Evolutionary conservation across 2,329 filamentous ascomycete genomes (phyloP), one percentile per base, ranked within the genome.

Genomic region (Exophiala calicioides): DNA sequence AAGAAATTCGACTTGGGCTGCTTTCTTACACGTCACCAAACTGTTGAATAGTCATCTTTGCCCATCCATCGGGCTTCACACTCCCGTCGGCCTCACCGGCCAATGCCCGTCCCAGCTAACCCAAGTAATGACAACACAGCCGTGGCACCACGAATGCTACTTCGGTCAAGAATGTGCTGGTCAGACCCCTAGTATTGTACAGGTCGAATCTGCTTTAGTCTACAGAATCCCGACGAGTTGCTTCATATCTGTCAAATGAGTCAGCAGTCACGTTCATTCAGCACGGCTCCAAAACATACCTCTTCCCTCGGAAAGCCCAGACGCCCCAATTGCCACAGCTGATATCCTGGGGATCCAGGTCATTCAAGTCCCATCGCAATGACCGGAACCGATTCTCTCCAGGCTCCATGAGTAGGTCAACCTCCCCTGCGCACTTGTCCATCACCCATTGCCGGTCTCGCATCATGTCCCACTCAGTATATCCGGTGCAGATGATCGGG

Each of bases 231-330:
- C 47, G 45, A 24, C 47, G 44, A 10, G 54, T 59, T 12, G 58
- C 58, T 52, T 60, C 58, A 31, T 60, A 60, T 44, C 58, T 60
- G 46, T 47, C 20, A 36, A 31, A 33, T 10, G 13, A 13, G 44
- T 56, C 42, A 55, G 49, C 30, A 50, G 44, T 27, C 24, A 42
- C 9, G 16, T 19, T 33, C 27, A 12, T 5, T 10, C 30, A 16
- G 27, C 15, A 19, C n/a, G 6, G 19, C 8, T 19, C 9, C 8
- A 45, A 27, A 31, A 59, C 80, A 60, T 80, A 96, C 81, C 91
- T 86, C 81, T 98, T 98, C 60, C 93, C 93, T 70, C 93, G 82
- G 75, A 98, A 98, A 10, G 86, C 90, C 89, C 94, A 98, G 2
- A 95, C 76, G 8, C 93, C 93, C 89, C 90, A 98, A 68, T 98